Conservation (phyloP, 2,329 filamentous ascomycete genomes). For the Stachybotrys elegans region DNA sequence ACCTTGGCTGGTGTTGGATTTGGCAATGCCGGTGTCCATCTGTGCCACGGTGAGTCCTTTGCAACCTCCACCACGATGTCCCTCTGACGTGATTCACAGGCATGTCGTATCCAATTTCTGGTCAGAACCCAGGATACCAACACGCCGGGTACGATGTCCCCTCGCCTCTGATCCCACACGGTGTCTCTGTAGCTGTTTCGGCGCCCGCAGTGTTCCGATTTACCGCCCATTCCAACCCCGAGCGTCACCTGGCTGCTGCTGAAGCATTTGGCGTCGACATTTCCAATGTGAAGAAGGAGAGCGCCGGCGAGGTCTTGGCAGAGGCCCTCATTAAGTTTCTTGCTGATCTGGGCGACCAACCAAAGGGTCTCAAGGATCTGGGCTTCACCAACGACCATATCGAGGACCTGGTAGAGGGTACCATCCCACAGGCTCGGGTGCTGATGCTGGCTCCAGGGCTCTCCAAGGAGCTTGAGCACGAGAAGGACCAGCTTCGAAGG, state of each 20-base stretch:
- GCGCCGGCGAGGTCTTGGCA: conserved; percentile 79
- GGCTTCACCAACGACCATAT: conserved; percentile 75
- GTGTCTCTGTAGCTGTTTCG: conserved; percentile 89
- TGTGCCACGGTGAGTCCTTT: conserved; percentile 49
- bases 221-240: conserved; percentile 85
- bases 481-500: conserved; percentile 64
- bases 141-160: conserved; percentile 81
- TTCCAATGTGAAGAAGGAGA: conserved; percentile 79
- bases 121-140: conserved; percentile 85
- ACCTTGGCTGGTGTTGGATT: conserved; percentile 95
- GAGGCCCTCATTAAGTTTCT: conserved; percentile 82
- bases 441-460: conserved; percentile 86
- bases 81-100: conserved; percentile 40
- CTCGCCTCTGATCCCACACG: conserved; percentile 83
- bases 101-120: conserved; percentile 97
- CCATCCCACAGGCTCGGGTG: conserved; percentile 85
- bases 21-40: conserved; percentile 93
- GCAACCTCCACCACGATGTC: background rate
- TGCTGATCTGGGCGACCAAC: conserved; percentile 81
- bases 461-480: conserved; percentile 60
- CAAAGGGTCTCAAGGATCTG: conserved; percentile 74
- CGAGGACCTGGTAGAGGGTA: conserved; percentile 84
- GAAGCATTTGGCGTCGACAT: conserved; percentile 90
- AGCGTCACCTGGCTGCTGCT: conserved; percentile 83
- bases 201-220: conserved; percentile 93